These are phyloP conservation scores for Omphalea diandra DNA, from an alignment of 441 rosid species.

Conservation along the genomic window DNA sequence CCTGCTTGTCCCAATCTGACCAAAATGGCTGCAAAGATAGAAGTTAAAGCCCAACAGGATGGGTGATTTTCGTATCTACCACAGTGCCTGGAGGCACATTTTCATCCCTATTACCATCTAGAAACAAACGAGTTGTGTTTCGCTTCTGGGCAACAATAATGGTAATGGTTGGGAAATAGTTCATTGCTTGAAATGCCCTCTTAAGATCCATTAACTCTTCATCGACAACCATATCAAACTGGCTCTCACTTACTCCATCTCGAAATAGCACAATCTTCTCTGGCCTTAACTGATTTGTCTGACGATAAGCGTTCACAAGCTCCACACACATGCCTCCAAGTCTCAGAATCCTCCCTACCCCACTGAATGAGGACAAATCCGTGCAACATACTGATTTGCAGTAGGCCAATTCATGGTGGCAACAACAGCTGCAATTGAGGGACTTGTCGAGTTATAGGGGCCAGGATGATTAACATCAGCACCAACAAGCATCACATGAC, in stretches of 20 bases:
- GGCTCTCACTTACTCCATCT: conserved; percentile 79
- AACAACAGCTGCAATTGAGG: conserved; percentile 77
- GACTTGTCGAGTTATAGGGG: conserved; percentile 45
- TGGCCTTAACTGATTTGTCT: conserved; percentile 42
- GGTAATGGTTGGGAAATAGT: conserved; percentile 55
- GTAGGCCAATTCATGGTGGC: conserved; percentile 73
- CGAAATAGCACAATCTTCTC: conserved; percentile 59
- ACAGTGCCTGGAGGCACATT: conserved; percentile 79
- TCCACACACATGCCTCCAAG: conserved; percentile 59
- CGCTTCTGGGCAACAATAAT: conserved; percentile 74
- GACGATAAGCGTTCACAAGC: conserved; percentile 43
- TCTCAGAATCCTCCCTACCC: conserved; percentile 51
- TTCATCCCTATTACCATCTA: conserved; percentile 23
- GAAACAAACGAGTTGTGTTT: conserved; percentile 70
- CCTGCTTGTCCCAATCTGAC: conserved; percentile 76
- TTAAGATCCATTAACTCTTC: conserved; percentile 56
- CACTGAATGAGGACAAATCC: conserved; percentile 52
- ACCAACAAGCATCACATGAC: conserved; percentile 67
- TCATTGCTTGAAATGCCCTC: conserved; percentile 30
- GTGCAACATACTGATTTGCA: conserved; percentile 59
- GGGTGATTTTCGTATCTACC: conserved; percentile 58
- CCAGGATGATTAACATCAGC: conserved; percentile 82
- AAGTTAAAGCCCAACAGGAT: conserved; percentile 63
- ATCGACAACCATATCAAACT: conserved; percentile 79
- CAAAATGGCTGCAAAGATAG: conserved; percentile 72